Evolutionary conservation across 2,329 filamentous ascomycete genomes (phyloP), one percentile per base, ranked within the genome.

Genomic region (Fusarium zealandicum): DNA sequence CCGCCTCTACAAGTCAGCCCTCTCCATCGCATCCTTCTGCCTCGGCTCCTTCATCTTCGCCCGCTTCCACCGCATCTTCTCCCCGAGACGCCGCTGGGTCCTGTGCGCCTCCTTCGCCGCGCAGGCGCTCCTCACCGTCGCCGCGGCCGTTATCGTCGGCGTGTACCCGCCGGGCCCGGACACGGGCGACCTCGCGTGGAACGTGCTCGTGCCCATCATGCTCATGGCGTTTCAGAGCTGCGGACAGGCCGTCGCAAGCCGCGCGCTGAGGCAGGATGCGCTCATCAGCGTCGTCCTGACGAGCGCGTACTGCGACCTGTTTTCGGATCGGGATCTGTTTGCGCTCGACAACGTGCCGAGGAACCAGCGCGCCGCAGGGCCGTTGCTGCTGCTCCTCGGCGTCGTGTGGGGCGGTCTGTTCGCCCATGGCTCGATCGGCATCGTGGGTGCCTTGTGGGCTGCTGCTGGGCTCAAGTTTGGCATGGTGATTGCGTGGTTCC

Each of bases 261-360:
- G 90, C 3, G 85, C 88, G 1, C 73, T 93, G 56, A 82, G 85
- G 63, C 88, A 87, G 64, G 85, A 85, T 51, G 84, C 86, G 1
- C 75, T 93, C 18, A 92, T 89, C 0, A 92, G 88, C 57, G 89
- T 92, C 7, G 90, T 93, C 6, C 74, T 95, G 61, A 93, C 90
- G 2, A 92, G 88, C 69, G 86, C 90, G 54, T 93, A 93, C 74
- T 92, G 89, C 68, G 90, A 93, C 69, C 69, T 93, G 16, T 91
- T 91, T 63, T 88, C 86, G 1, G 89, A 92, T 52, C 72, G 74
- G 41, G 71, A 79, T 27, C 64, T 84, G 7, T 80, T 84, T 28
- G 49, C 69, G 1, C 31, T 69, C 5, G 60, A 70, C 22, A 84
- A 84, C 54, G 70, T 71, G 6, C 76, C 82, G 68, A 70, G 82